A percentile compares a stretch with the other conserved stretches of the same genome.
Conservation (phyloP, 257 asterid species). For the Solanum paucissectum region DNA sequence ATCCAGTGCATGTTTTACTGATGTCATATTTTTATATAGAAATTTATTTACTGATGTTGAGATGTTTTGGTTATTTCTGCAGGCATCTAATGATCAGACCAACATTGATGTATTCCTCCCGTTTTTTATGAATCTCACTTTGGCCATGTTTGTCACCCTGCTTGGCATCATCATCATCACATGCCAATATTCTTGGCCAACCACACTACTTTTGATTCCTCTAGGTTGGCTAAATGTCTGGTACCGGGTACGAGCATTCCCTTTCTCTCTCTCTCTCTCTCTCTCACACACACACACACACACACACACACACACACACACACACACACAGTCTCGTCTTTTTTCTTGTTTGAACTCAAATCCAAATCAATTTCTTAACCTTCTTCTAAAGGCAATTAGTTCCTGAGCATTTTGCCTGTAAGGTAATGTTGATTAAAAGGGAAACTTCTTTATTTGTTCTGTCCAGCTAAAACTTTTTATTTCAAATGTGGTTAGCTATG, state of each 20-base stretch:
- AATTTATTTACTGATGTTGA: not conserved
- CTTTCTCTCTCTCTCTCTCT: not conserved
- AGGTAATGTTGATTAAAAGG: not conserved
- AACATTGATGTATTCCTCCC: slow-evolving; percentile 78
- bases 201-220: slow-evolving; percentile 62
- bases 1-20: not conserved
- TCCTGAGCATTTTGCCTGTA: not conserved
- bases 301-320: too few relatives aligned
- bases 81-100: slow-evolving; percentile 92
- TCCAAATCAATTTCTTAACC: not conserved
- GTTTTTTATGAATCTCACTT: slow-evolving; percentile 39
- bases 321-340: not conserved
- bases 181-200: slow-evolving; percentile 95
- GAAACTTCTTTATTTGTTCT: not conserved
- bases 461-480: not conserved
- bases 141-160: slow-evolving; percentile 46
- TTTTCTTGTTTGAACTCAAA: not conserved
- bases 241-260: slow-evolving; percentile 58
- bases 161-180: slow-evolving; percentile 67
- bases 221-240: slow-evolving; percentile 87
- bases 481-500: not conserved
- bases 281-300: too few relatives aligned
- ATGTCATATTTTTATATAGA: not conserved
- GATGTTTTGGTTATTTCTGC: slow-evolving; percentile 13
- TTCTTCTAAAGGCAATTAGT: not conserved